These are phyloP conservation scores for Fusarium beomiforme DNA, from an alignment of 2,329 filamentous ascomycete genomes.

Conservation along the genomic window DNA sequence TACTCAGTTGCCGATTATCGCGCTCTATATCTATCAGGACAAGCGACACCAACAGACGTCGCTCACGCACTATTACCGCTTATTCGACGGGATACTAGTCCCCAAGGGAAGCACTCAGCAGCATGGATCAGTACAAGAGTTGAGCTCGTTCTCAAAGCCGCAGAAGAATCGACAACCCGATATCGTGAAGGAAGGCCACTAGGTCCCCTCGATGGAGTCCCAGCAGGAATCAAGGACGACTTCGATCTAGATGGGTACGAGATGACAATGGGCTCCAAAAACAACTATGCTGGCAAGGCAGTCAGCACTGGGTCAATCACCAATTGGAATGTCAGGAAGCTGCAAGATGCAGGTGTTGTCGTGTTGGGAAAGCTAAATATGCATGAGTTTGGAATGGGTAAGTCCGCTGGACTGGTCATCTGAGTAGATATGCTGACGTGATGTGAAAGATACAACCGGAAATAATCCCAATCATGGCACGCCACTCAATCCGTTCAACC, in stretches of 20 bases:
- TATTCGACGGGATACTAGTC: constrained; percentile 52
- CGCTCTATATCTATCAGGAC: constrained; percentile 55
- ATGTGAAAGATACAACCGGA: constrained; percentile 71
- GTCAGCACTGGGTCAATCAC: constrained; percentile 55
- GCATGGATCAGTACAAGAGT: constrained; percentile 57
- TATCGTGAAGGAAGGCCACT: constrained; percentile 65
- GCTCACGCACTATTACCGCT: constrained; percentile 56
- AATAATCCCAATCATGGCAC: constrained; percentile 79
- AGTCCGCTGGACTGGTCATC: not conserved
- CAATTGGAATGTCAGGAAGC: constrained; percentile 75
- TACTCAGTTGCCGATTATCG: constrained; percentile 58
- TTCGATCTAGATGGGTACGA: constrained; percentile 77
- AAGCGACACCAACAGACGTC: constrained; percentile 57
- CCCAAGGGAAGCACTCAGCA: constrained; percentile 52
- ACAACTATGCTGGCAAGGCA: constrained; percentile 65
- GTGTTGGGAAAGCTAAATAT: constrained; percentile 79
- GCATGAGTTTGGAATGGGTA: constrained; percentile 79
- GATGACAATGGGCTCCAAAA: constrained; percentile 69
- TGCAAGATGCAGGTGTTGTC: constrained; percentile 75
- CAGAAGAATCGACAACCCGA: constrained; percentile 55
- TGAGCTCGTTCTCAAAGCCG: constrained; percentile 53
- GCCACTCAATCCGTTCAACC: constrained; percentile 80
- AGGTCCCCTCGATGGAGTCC: constrained; percentile 75
- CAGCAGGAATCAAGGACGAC: constrained; percentile 80
- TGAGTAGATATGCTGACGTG: constrained; percentile 5